Evolutionary conservation across 2,329 filamentous ascomycete species (phyloP), one percentile per base, ranked within the genome.

Genomic region (Botrytis tulipae): DNA sequence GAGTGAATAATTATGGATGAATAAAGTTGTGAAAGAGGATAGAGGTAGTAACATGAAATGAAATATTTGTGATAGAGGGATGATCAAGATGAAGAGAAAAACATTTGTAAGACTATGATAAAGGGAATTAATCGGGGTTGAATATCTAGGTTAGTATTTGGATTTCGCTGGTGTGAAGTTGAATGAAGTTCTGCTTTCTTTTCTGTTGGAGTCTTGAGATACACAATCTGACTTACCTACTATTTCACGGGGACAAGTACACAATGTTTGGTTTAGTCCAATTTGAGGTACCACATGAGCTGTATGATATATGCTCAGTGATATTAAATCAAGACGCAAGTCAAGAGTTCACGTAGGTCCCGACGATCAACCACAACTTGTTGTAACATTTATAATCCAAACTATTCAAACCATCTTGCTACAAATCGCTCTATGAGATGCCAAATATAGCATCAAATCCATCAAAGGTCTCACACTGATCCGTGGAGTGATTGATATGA

Each of bases 171-270:
- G n/a, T 29, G 8, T 54, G n/a, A 29, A n/a, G 12, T 16, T 29
- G 5, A 8, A 1, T 54, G 14, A 29, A 54, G 14, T 1, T 16
- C 16, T 54, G 5, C 14, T 29, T 29, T 54, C n/a, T 29, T 29
- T 29, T 54, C n/a, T 29, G 9, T 16, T 18, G 3, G 51, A 8
- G 6, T 54, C 25, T 54, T 54, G 51, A 29, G n/a, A 1, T 3
- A 18, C n/a, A 29, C 3, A 29, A 4, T 8, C n/a, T 54, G 51
- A 29, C 2, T 54, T 29, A 8, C 14, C 14, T 54, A 29, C n/a
- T 18, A 0, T 3, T 16, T 54, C 0, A 54, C 4, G 3, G 3
- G 6, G 3, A 54, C 29, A 29, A 5, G 1, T n/a, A 29, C 3
- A 29, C 14, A 29, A 29, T 29, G 6, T 7, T 29, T 54, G 1